phyloP scores from a whole-genome alignment of 2,329 filamentous ascomycete genomes.

The Colletotrichum lentis region DNA sequence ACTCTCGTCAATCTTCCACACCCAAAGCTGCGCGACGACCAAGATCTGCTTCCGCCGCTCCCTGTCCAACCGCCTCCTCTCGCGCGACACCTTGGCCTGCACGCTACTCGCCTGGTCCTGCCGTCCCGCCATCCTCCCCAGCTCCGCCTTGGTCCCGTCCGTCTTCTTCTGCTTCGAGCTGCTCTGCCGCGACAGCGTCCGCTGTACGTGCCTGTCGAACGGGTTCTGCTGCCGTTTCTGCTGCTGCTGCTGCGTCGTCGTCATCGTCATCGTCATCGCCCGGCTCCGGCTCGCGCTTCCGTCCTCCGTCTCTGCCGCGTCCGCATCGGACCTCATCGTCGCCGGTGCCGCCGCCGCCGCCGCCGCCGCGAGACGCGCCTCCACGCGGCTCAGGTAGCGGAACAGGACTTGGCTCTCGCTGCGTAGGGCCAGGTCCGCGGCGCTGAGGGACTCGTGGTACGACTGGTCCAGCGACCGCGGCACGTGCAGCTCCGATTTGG shows the following conservation, averaged over 20 bases:
- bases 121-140: slow-evolving; percentile 37
- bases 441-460: slow-evolving; percentile 37
- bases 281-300: slow-evolving; percentile 3
- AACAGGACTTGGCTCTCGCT: slow-evolving; percentile 37
- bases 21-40: slow-evolving; percentile 42
- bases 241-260: background rate
- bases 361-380: background rate
- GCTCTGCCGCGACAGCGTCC: slow-evolving; percentile 29
- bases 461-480: slow-evolving; percentile 38
- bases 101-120: slow-evolving; percentile 39
- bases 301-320: background rate
- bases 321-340: background rate
- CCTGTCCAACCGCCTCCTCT: slow-evolving; percentile 40
- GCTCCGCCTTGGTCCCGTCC: slow-evolving; percentile 39
- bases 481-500: slow-evolving; percentile 38
- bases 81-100: slow-evolving; percentile 32
- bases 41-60: slow-evolving; percentile 44
- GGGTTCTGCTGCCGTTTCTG: slow-evolving; percentile 12
- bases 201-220: slow-evolving; percentile 26
- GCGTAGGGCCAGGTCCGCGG: slow-evolving; percentile 26
- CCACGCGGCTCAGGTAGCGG: slow-evolving; percentile 31
- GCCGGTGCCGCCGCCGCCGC: background rate
- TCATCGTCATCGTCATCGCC: background rate
- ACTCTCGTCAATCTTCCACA: slow-evolving; percentile 39
- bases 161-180: slow-evolving; percentile 40